Percentiles rank a stretch among this genome's conserved stretches.
Conservation (phyloP, 139 green algal genomes). For the Chlamydomonas asymmetrica region DNA sequence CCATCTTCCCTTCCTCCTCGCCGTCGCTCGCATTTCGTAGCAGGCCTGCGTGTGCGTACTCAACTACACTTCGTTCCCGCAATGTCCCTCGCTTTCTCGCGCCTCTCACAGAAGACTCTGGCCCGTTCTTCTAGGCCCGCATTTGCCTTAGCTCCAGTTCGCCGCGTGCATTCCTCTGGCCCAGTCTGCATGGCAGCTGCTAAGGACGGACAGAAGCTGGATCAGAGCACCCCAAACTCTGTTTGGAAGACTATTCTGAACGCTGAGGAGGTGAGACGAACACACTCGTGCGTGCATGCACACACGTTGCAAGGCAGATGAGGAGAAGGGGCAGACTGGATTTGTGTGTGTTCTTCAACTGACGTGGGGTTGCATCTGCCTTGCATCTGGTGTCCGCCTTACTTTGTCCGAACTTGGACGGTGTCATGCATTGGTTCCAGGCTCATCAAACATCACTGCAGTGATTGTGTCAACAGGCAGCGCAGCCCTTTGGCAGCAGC, state of each 20-base stretch:
- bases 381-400: neutral
- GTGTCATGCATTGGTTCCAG: neutral
- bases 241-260: slow-evolving; percentile 50
- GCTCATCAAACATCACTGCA: neutral
- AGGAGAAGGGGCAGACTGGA: neutral
- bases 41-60: too few relatives aligned
- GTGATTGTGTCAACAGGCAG: too few relatives aligned
- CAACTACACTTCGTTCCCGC: too few relatives aligned
- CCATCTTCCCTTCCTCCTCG: too few relatives aligned
- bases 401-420: too few relatives aligned
- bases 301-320: neutral
- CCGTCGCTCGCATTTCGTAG: too few relatives aligned
- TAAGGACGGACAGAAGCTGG: slow-evolving; percentile 36
- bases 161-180: too few relatives aligned
- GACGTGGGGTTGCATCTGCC: neutral
- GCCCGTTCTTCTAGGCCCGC: too few relatives aligned
- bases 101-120: too few relatives aligned
- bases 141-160: too few relatives aligned
- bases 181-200: slow-evolving; percentile 16
- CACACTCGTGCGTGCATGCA: neutral
- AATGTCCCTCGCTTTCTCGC: too few relatives aligned
- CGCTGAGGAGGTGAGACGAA: slow-evolving; percentile 45
- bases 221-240: slow-evolving; percentile 60
- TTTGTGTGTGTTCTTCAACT: neutral
- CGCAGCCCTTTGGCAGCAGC: too few relatives aligned